phyloP scores from a whole-genome alignment of 345 rosid genomes.

The Microcos paniculata region DNA sequence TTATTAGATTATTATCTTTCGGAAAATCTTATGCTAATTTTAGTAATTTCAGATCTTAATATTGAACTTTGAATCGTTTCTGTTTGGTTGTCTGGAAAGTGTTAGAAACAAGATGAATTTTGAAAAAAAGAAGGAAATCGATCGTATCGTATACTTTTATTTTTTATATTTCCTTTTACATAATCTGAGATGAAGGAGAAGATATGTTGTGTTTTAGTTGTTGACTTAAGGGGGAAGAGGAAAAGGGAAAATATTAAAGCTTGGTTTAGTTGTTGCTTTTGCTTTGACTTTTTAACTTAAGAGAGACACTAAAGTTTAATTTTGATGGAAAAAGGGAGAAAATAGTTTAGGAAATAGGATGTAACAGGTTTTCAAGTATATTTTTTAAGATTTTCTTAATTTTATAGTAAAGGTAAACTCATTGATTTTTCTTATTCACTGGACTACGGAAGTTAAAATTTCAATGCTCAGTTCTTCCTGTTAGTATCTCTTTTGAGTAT shows the following conservation, averaged over 20 bases:
- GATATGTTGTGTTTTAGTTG: background rate
- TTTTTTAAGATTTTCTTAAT: no score
- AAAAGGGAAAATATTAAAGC: background rate
- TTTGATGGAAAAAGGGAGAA: background rate
- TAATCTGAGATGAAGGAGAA: background rate
- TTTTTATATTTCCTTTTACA: background rate
- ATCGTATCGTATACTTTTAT: no score
- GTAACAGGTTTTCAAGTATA: background rate
- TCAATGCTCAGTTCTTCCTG: background rate
- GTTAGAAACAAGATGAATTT: background rate
- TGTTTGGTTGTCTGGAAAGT: background rate
- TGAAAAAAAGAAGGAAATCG: background rate
- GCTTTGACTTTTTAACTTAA: no score
- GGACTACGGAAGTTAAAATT: background rate
- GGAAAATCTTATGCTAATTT: background rate
- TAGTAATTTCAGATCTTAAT: background rate
- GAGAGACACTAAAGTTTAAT: no score
- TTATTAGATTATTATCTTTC: background rate
- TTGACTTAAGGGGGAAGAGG: background rate
- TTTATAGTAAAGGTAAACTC: background rate
- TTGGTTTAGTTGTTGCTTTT: background rate
- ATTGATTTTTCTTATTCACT: background rate
- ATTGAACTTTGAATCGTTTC: background rate
- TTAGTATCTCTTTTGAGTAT: background rate
- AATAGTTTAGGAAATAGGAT: background rate